phyloP scores from a whole-genome alignment of 2,329 filamentous ascomycete genomes.

The Nemania diffusa region DNA sequence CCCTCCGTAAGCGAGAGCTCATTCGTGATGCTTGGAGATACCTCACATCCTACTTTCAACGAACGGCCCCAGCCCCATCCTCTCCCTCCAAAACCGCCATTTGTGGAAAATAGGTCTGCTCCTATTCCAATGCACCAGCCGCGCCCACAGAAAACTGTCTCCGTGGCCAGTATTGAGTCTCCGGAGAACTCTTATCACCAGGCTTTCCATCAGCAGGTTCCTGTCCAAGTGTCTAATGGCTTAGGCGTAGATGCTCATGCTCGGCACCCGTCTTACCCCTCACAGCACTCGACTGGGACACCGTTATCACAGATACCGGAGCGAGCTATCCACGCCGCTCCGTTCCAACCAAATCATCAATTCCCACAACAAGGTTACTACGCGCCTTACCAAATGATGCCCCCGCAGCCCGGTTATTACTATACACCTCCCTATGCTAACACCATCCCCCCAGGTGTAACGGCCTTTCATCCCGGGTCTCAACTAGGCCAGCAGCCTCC shows the following conservation, averaged over 20 bases:
- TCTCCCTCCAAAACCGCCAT: constrained; percentile 67
- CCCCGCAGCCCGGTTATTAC: constrained; percentile 72
- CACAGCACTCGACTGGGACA: constrained; percentile 77
- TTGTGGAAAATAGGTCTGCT: constrained; percentile 65
- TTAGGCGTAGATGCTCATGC: constrained; percentile 70
- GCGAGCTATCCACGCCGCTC: constrained; percentile 87
- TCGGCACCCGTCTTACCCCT: constrained; percentile 75
- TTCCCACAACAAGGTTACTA: constrained; percentile 71
- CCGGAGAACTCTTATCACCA: constrained; percentile 76
- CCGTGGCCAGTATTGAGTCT: constrained; percentile 90
- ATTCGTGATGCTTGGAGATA: constrained; percentile 37
- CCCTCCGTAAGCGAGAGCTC: constrained; percentile 42
- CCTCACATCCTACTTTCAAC: constrained; percentile 57
- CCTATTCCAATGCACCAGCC: constrained; percentile 88
- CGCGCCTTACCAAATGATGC: constrained; percentile 67
- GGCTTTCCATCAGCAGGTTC: constrained; percentile 95
- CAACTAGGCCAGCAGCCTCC: constrained; percentile 57
- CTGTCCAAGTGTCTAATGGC: constrained; percentile 72
- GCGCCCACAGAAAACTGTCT: constrained; percentile 92
- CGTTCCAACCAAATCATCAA: constrained; percentile 81
- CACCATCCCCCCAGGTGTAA: constrained; percentile 54
- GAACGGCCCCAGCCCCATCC: constrained; percentile 68
- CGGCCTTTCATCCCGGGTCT: constrained; percentile 66
- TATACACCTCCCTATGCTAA: constrained; percentile 65
- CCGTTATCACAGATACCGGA: constrained; percentile 93